Conservation (phyloP, 768 basidiomycete genomes). For the Crassisporium funariophilum region DNA sequence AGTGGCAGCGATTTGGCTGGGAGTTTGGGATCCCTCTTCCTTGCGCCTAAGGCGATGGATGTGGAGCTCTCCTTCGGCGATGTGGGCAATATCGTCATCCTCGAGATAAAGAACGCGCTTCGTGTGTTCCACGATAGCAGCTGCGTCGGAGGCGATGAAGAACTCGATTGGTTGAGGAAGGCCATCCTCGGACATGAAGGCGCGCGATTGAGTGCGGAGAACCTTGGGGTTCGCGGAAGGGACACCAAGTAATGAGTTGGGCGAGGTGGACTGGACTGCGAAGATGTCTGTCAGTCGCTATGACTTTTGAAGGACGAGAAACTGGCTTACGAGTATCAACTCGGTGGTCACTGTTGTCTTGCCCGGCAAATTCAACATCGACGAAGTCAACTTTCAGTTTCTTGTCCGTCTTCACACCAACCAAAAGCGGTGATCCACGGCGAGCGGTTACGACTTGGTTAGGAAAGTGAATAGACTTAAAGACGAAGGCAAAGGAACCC, state of each 20-base stretch:
- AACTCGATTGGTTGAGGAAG: slow-evolving; percentile 99
- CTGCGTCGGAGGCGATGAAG: slow-evolving; percentile 97
- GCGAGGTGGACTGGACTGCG: slow-evolving; percentile 50
- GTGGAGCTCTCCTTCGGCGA: slow-evolving; percentile 95
- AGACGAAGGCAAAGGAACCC: slow-evolving; percentile 98
- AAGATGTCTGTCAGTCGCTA: no score
- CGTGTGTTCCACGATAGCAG: slow-evolving; percentile 97
- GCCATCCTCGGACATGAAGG: slow-evolving; percentile 98
- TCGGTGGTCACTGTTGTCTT: slow-evolving; percentile 52
- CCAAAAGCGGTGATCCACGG: slow-evolving; percentile 92
- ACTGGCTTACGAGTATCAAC: slow-evolving; percentile 41
- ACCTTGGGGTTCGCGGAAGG: slow-evolving; percentile 72
- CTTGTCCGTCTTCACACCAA: slow-evolving; percentile 99
- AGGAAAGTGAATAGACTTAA: slow-evolving; percentile 96
- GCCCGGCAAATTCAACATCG: slow-evolving; percentile 91
- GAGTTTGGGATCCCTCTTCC: slow-evolving; percentile 65
- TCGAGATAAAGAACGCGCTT: slow-evolving; percentile 98
- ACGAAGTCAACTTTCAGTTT: slow-evolving; percentile 99
- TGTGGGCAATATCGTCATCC: slow-evolving; percentile 98
- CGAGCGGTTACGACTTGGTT: slow-evolving; percentile 95
- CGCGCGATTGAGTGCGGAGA: slow-evolving; percentile 91
- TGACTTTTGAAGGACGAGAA: slow-evolving; percentile 1
- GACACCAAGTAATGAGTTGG: slow-evolving; percentile 67
- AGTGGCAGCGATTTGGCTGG: slow-evolving; percentile 67
- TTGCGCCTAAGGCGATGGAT: slow-evolving; percentile 96